These are phyloP conservation scores for Aureobasidium melanogenum DNA, from an alignment of 2,329 filamentous ascomycete species.

Conservation along the genomic window DNA sequence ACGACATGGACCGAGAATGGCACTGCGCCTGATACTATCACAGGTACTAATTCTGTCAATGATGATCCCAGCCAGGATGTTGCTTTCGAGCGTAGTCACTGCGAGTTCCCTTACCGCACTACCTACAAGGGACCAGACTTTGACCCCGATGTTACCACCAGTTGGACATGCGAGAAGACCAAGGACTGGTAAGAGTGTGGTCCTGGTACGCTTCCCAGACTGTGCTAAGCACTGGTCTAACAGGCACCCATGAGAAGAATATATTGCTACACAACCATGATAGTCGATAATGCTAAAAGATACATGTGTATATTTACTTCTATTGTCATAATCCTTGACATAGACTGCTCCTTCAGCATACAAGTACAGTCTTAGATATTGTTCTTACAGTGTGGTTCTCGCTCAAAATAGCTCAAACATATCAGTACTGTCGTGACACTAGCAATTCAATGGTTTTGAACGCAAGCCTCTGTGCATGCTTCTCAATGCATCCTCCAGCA, in stretches of 20 bases:
- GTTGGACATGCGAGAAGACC: constrained; percentile 18
- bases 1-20: constrained; percentile 29
- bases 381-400: too few species aligned
- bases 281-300: not conserved
- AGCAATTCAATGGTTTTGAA: not conserved
- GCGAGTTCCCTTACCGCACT: constrained; percentile 19
- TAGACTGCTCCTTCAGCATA: not conserved
- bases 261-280: not conserved
- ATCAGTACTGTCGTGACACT: not conserved
- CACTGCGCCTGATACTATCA: constrained; percentile 26
- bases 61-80: constrained; percentile 30
- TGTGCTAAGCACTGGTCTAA: not conserved
- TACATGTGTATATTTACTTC: not conserved
- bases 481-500: not conserved
- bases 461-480: not conserved
- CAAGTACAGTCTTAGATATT: too few species aligned
- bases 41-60: constrained; percentile 33
- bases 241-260: not conserved
- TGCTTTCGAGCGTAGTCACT: constrained; percentile 35
- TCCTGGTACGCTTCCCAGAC: constrained; percentile 8
- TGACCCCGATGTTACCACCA: constrained; percentile 24
- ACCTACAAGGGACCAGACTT: constrained; percentile 15
- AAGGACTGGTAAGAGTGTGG: constrained; percentile 13
- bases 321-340: not conserved
- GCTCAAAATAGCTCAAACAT: too few species aligned